Evolutionary conservation across 2,329 filamentous ascomycete species (phyloP), one percentile per base, ranked within the genome.

Genomic region (Aspergillus pseudotamarii): DNA sequence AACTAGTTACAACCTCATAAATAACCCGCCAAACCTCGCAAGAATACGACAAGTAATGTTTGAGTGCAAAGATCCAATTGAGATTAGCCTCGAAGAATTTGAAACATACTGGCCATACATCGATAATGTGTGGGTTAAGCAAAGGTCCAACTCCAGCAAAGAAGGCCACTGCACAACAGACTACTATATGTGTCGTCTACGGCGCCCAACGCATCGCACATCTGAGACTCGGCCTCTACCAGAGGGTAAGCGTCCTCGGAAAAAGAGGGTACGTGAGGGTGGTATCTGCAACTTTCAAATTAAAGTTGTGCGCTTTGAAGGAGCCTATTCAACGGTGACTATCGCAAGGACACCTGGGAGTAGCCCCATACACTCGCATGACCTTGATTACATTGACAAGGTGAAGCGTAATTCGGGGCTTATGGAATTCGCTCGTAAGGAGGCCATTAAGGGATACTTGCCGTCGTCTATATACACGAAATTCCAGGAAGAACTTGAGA

Each of bases 111-210:
- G 80, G 76, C 81, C 81, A 8, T 83, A 81, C 58, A 79, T 83
- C 57, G 81, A 83, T 66, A 83, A 83, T 66, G 78, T 82, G n/a
- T 83, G 81, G 81, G 79, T 82, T 12, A 81, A 81, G 59, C 79
- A 82, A 65, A 76, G 80, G 63, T 76, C 74, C 19, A 77, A 79
- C 62, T 71, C 77, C 9, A 79, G 76, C 66, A 78, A 78, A 66
- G 78, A 77, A 64, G 79, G 79, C 3, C 76, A 76, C 51, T 77
- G 75, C 58, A 79, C 73, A 4, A 80, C 80, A 3, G 81, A 83
- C 54, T 82, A 82, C 65, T 83, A 82, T 62, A 80, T 79, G 73
- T 83, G 81, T 66, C 76, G 81, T 54, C 66, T 83, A 59, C 78
- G 80, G 60, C 75, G 78, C 46, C 73, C 75, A 41, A 79, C 74